Conservation (phyloP, 2,329 filamentous ascomycete species). For the Cordyceps cateniannulata region DNA sequence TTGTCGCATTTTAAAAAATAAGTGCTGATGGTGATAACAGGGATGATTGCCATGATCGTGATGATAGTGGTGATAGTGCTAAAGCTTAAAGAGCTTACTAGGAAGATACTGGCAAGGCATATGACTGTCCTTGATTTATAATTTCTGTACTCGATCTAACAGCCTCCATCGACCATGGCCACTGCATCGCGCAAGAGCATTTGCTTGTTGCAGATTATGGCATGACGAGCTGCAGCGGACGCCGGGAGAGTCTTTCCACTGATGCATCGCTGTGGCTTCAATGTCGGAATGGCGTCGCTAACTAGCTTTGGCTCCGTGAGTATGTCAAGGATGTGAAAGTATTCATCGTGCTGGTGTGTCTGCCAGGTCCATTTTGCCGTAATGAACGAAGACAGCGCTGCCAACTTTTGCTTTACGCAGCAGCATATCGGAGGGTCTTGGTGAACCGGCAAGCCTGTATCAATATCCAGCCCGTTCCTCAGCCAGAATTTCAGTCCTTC, state of each 20-base stretch:
- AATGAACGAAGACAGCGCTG: neutral
- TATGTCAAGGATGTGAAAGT: neutral
- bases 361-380: neutral
- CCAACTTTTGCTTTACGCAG: neutral
- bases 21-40: too few relatives aligned
- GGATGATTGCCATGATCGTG: too few relatives aligned
- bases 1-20: neutral
- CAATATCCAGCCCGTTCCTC: neutral
- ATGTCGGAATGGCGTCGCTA: neutral
- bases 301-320: neutral
- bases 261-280: neutral
- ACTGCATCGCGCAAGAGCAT: neutral
- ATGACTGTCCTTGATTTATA: too few relatives aligned
- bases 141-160: too few relatives aligned
- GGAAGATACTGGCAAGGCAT: too few relatives aligned
- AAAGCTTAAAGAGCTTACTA: too few relatives aligned
- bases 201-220: conserved; percentile 2
- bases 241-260: neutral
- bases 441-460: neutral
- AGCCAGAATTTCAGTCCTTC: neutral
- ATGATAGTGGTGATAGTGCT: too few relatives aligned
- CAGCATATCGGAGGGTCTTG: neutral
- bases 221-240: neutral
- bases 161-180: neutral
- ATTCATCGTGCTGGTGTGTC: neutral